Evolutionary conservation across 2,329 filamentous ascomycete genomes (phyloP), one percentile per base, ranked within the genome.

Genomic region (Fusarium ramigenum): DNA sequence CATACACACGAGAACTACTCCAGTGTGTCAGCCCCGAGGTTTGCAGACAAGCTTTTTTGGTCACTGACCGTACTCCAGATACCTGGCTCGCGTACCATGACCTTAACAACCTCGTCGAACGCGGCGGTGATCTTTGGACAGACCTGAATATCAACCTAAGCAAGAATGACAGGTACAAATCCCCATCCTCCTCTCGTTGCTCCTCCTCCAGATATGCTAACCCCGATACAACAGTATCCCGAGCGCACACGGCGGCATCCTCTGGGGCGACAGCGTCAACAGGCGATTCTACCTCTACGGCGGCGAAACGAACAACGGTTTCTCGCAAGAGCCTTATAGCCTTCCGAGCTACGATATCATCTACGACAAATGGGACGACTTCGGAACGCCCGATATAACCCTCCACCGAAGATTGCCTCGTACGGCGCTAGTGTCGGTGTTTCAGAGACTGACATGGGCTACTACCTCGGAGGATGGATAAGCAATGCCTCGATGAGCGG

Each of bases 301-400:
- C 14, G 61, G 57, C 23, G 57, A 63, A 43, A 62, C 18, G 61
- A 63, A 63, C 30, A 15, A 50, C 16, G 30, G 37, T 2, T 63
- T 63, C 37, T 39, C 61, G 14, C 61, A 63, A 50, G 19, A 62
- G 1, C 36, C 57, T 6, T 63, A 37, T 3, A 63, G 43, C 7
- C 36, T 63, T 1, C 8, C 62, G 1, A 50, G 57, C 21, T 63
- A 63, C 16, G 61, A 62, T 5, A 63, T 42, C 1, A 39, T 63
- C 43, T 37, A 43, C 30, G 36, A 63, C 16, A 62, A 50, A 30
- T 63, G 57, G 61, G 56, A 61, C 9, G 56, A 63, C 23, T 63
- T 62, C 18, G 43, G 57, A 21, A 40, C 28, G 18, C 57, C 30
- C 4, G 21, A 25, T 1, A 43, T 63, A 37, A 15, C 43, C 4